A percentile compares a stretch with the other conserved stretches of the same genome.
Evolutionary conservation across 1,139 yeast species (phyloP).

Genomic region (Magnusiomyces ingens): DNA sequence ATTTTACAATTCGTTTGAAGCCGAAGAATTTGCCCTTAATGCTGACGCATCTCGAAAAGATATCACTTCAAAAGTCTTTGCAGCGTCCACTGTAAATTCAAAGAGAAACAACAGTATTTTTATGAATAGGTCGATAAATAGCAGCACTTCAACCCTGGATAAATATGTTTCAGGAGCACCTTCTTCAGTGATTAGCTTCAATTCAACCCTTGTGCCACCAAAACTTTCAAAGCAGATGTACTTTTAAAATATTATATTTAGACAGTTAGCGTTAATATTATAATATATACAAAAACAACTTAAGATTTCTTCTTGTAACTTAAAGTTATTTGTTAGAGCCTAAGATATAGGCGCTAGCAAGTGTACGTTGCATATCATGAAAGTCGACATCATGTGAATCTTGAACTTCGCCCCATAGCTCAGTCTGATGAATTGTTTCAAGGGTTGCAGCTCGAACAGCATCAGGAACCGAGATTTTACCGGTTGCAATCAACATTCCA

Average conservation of each 20-base stretch:
- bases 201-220: background rate
- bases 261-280: background rate
- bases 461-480: conserved; percentile 50
- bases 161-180: background rate
- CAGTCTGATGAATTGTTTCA: conserved; percentile 79
- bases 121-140: background rate
- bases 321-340: conserved; percentile 28
- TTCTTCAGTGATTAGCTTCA: background rate
- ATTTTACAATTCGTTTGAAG: background rate
- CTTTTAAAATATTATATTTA: background rate
- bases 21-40: conserved; percentile 9
- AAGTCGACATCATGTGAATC: conserved; percentile 96
- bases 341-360: conserved; percentile 73
- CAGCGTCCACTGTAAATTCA: background rate
- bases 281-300: background rate
- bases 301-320: background rate
- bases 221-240: background rate
- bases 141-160: background rate
- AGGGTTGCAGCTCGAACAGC: conserved; percentile 71
- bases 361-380: conserved; percentile 75
- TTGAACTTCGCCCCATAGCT: conserved; percentile 96
- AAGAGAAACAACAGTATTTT: background rate
- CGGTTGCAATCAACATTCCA: conserved; percentile 34
- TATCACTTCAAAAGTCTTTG: background rate
- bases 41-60: conserved; percentile 6